Percentiles rank a stretch among this genome's conserved stretches.
These are phyloP conservation scores for Corylus avellana DNA, from an alignment of 306 rosid genomes.

Conservation along the genomic window DNA sequence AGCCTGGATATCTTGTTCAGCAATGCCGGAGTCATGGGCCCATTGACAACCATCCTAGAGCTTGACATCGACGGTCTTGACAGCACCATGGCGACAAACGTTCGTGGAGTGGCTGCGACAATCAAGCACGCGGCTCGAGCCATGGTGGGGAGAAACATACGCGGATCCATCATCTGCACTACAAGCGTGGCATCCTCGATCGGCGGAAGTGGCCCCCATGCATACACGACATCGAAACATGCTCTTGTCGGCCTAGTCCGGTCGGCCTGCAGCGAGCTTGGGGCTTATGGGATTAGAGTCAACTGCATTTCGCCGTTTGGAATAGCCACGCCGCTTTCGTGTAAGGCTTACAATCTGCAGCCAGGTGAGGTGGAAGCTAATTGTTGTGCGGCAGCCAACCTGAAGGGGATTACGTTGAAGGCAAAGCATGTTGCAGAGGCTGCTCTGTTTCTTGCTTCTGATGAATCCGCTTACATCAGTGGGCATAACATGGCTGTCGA, in stretches of 20 bases:
- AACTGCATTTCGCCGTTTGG: constrained; percentile 83
- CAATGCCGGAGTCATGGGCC: constrained; percentile 79
- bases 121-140: constrained; percentile 70
- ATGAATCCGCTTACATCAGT: constrained; percentile 67
- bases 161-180: constrained; percentile 81
- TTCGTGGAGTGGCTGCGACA: constrained; percentile 65
- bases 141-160: constrained; percentile 56
- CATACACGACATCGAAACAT: constrained; percentile 66
- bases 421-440: constrained; percentile 77
- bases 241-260: constrained; percentile 70
- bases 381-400: constrained; percentile 42
- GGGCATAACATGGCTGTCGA: constrained; percentile 85
- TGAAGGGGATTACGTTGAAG: constrained; percentile 77
- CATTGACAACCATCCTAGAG: constrained; percentile 57
- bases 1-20: constrained; percentile 67
- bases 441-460: constrained; percentile 79
- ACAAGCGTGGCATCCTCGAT: constrained; percentile 64
- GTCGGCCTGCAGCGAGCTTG: constrained; percentile 75
- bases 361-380: constrained; percentile 55
- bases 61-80: constrained; percentile 65
- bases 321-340: constrained; percentile 76
- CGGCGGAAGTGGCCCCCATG: constrained; percentile 71
- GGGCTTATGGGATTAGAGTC: constrained; percentile 77
- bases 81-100: constrained; percentile 62
- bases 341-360: constrained; percentile 43